phyloP scores from a whole-genome alignment of 1,284 basidiomycete species.

The Pseudozyma sp. region DNA sequence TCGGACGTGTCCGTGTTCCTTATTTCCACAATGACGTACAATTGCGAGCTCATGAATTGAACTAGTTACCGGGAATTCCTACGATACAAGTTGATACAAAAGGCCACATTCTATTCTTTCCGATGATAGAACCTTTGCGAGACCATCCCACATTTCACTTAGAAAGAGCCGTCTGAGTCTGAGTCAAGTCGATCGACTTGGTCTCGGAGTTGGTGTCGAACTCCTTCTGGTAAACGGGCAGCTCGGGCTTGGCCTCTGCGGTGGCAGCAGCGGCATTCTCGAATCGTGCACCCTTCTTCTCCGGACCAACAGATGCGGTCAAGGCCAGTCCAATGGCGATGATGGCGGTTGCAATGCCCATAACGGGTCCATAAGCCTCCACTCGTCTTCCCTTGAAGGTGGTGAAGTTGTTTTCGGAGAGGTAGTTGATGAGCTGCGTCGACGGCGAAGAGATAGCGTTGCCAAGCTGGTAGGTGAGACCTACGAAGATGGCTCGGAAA shows the following conservation, averaged over 20 bases:
- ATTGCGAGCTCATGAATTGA: no score
- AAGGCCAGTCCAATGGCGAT: conserved; percentile 41
- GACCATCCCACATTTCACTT: conserved; percentile 4
- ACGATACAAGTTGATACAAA: no score
- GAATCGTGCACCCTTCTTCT: conserved; percentile 51
- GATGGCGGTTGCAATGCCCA: conserved; percentile 53
- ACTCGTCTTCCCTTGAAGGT: conserved; percentile 21
- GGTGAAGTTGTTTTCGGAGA: conserved; percentile 45
- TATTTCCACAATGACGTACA: no score
- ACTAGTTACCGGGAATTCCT: no score
- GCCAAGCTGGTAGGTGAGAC: conserved; percentile 57
- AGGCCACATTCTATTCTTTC: no score
- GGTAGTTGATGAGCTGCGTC: conserved; percentile 56
- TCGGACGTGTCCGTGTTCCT: no score
- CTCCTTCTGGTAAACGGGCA: conserved; percentile 31
- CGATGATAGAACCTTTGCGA: no score
- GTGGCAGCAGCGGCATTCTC: conserved; percentile 48
- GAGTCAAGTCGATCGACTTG: conserved; percentile 24
- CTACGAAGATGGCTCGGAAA: conserved; percentile 53
- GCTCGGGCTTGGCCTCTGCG: conserved; percentile 22
- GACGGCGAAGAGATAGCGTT: conserved; percentile 69
- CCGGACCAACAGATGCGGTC: conserved; percentile 48
- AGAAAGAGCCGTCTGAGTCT: conserved; percentile 18
- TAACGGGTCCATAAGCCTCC: conserved; percentile 55
- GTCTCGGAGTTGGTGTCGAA: conserved; percentile 20